These are phyloP conservation scores for Luffa acutangula DNA, from an alignment of 306 rosid genomes.

Conservation along the genomic window DNA sequence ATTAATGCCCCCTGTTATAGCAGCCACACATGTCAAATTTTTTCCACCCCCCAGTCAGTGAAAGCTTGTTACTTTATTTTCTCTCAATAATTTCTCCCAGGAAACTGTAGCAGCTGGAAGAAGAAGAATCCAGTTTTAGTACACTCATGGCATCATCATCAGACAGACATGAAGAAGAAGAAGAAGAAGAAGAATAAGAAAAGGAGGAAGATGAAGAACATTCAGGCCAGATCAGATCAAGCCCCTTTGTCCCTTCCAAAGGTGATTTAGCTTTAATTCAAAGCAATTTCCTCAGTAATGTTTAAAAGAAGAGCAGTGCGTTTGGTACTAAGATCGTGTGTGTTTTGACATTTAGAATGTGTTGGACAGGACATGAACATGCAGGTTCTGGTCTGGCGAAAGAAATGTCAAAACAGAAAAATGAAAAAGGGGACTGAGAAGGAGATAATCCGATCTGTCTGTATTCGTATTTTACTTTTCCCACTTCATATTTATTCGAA, in stretches of 20 bases:
- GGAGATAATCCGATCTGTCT: background rate
- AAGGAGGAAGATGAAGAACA: background rate
- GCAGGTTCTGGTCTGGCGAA: conserved; percentile 1
- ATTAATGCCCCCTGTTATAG: background rate
- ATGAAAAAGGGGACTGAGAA: background rate
- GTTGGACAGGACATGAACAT: background rate
- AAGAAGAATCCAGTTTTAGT: background rate
- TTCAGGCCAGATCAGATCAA: background rate
- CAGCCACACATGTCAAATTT: conserved; percentile 3
- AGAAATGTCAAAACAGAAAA: background rate
- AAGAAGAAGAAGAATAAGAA: background rate
- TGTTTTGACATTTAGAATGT: conserved; percentile 1
- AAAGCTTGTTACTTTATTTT: background rate
- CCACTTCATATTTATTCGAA: background rate
- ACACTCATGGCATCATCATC: background rate
- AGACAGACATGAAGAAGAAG: background rate
- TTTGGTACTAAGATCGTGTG: background rate
- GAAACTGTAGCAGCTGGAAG: background rate
- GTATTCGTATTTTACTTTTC: background rate
- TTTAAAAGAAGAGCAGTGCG: background rate
- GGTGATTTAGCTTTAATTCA: background rate
- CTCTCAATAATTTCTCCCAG: background rate
- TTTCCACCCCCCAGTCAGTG: background rate
- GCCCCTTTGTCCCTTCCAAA: background rate
- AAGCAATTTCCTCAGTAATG: background rate